Percentiles rank a stretch among this genome's conserved stretches.
Conservation (phyloP, 225 moss, liverwort and hornwort genomes). For the Sphagnum tenellum region DNA sequence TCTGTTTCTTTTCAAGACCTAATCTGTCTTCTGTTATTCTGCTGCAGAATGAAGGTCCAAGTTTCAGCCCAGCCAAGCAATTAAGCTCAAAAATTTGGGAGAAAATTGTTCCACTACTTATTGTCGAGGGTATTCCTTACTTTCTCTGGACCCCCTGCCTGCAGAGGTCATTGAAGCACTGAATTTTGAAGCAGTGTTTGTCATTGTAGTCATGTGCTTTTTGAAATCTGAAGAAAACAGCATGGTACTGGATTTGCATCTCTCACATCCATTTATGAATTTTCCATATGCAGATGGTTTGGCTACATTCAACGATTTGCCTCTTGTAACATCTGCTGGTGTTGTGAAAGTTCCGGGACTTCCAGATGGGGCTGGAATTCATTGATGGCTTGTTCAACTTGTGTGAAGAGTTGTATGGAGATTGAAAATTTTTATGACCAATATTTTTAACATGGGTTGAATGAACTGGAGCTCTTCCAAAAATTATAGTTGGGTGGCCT, state of each 20-base stretch:
- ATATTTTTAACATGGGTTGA: no score
- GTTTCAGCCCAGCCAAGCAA: conserved; percentile 65
- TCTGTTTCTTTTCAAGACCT: no score
- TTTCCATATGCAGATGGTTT: conserved; percentile 45
- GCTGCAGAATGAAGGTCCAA: conserved; percentile 50
- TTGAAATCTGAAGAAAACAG: no score
- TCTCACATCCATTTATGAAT: background rate
- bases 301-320: conserved; percentile 49
- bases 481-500: no score
- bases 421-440: no score
- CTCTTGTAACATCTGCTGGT: conserved; percentile 55
- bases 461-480: no score
- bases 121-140: conserved; percentile 54
- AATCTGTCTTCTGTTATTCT: background rate
- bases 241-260: no score
- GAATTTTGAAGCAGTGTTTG: no score
- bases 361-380: conserved; percentile 80
- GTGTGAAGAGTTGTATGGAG: no score
- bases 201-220: no score
- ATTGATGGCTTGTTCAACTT: conserved; percentile 14
- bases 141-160: no score
- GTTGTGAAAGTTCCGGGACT: conserved; percentile 45
- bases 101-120: conserved; percentile 70
- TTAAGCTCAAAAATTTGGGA: conserved; percentile 94
- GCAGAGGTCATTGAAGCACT: no score